Percentiles rank a stretch among this genome's conserved stretches.
Evolutionary conservation across 2,329 filamentous ascomycete species (phyloP).

Genomic region (Phialophora verrucosa): DNA sequence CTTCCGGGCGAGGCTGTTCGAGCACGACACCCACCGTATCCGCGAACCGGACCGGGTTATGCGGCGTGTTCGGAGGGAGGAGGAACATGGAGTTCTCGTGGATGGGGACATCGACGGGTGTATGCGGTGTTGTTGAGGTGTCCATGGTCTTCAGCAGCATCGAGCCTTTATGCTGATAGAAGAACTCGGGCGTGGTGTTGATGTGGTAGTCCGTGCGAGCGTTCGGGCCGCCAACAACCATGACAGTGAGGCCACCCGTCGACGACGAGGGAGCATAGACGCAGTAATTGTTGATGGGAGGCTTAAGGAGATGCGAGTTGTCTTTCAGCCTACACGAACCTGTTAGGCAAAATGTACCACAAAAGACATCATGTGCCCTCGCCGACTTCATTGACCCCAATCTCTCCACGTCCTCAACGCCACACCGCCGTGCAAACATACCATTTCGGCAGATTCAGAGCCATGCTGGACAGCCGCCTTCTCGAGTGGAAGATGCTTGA

Average conservation of each 20-base stretch:
- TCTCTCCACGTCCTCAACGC: neutral
- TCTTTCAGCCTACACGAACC: conserved; percentile 73
- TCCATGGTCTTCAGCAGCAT: conserved; percentile 96
- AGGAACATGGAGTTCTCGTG: conserved; percentile 93
- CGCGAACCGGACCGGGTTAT: conserved; percentile 92
- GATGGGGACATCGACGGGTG: conserved; percentile 85
- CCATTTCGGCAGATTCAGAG: conserved; percentile 56
- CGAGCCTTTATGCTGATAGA: conserved; percentile 92
- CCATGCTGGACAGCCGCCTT: conserved; percentile 11
- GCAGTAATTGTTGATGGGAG: conserved; percentile 96
- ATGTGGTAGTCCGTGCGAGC: conserved; percentile 98
- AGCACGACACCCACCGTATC: conserved; percentile 93
- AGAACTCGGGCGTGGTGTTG: conserved; percentile 95
- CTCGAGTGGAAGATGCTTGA: neutral
- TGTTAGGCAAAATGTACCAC: conserved; percentile 14
- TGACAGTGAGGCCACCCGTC: conserved; percentile 89
- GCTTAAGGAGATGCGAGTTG: conserved; percentile 90
- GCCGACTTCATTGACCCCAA: neutral
- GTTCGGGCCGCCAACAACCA: conserved; percentile 94
- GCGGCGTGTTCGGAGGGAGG: conserved; percentile 89
- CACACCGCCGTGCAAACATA: conserved; percentile 33
- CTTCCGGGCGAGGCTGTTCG: conserved; percentile 78
- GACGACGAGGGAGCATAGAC: conserved; percentile 76
- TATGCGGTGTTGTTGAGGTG: conserved; percentile 53
- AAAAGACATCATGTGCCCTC: neutral